Conservation (phyloP, 1,139 yeast genomes). For the Meyerozyma smithsonii region DNA sequence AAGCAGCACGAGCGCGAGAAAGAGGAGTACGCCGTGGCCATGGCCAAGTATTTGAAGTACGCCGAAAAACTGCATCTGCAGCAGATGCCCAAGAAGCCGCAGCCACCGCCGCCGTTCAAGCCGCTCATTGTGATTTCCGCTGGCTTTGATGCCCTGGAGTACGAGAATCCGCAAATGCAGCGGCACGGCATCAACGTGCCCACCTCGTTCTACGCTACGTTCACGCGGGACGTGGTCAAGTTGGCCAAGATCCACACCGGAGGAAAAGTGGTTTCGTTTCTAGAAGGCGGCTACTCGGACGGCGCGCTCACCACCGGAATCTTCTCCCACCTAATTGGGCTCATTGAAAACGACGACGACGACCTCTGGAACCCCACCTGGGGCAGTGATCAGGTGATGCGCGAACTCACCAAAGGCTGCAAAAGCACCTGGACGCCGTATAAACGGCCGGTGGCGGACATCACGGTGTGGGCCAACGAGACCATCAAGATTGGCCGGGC, state of each 20-base stretch:
- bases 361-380: slow-evolving; percentile 58
- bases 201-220: slow-evolving; percentile 69
- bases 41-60: slow-evolving; percentile 26
- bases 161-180: slow-evolving; percentile 80
- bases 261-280: slow-evolving; percentile 63
- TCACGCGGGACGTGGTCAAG: slow-evolving; percentile 67
- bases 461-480: slow-evolving; percentile 63
- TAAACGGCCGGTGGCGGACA: slow-evolving; percentile 41
- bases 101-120: slow-evolving; percentile 52
- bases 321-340: slow-evolving; percentile 71
- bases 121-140: slow-evolving; percentile 75
- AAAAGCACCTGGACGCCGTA: slow-evolving; percentile 61
- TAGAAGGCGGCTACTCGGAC: slow-evolving; percentile 88
- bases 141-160: slow-evolving; percentile 87
- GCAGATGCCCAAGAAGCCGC: slow-evolving; percentile 19
- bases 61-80: slow-evolving; percentile 26
- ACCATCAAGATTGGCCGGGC: slow-evolving; percentile 64
- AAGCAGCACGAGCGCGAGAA: slow-evolving; percentile 38
- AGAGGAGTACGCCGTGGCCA: slow-evolving; percentile 25
- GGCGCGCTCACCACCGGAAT: slow-evolving; percentile 80
- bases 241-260: slow-evolving; percentile 57
- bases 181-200: slow-evolving; percentile 83
- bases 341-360: slow-evolving; percentile 37
- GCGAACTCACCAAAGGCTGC: slow-evolving; percentile 67
- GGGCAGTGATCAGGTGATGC: slow-evolving; percentile 61